A percentile compares a stretch with the other conserved stretches of the same genome.
These are phyloP conservation scores for Neoboletus magnificus DNA, from an alignment of 768 basidiomycete genomes.

Conservation along the genomic window DNA sequence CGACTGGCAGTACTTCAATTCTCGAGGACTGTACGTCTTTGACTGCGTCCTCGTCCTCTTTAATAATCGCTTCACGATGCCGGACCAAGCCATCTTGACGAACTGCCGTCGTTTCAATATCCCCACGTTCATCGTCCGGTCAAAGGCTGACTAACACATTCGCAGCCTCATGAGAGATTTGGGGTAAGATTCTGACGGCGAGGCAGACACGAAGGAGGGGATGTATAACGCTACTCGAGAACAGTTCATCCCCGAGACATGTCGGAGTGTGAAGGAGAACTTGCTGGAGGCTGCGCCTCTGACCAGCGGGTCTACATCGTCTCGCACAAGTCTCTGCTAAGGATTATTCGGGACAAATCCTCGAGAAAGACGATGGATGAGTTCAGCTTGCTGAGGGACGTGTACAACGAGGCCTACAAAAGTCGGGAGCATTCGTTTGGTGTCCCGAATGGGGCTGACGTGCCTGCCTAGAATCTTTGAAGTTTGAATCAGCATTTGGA, in stretches of 20 bases:
- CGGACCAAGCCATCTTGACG: neutral
- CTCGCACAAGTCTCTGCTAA: no score
- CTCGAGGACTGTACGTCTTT: no score
- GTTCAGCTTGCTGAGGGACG: conserved; percentile 12
- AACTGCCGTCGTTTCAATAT: neutral
- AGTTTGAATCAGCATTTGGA: neutral
- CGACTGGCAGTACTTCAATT: no score
- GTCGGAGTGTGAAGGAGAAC: neutral
- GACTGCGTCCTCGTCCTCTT: no score
- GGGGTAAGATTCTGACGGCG: neutral
- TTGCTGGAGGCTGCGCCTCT: neutral
- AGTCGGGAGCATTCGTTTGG: conserved; percentile 7
- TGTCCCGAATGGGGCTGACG: neutral
- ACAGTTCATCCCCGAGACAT: neutral
- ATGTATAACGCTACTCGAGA: neutral
- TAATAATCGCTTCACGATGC: no score
- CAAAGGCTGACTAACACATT: neutral
- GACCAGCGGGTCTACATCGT: neutral
- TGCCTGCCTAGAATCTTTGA: conserved; percentile 14
- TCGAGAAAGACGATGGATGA: no score
- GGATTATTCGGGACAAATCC: no score
- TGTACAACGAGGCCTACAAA: conserved; percentile 16
- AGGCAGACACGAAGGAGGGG: no score
- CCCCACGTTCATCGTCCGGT: neutral
- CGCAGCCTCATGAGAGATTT: neutral